Evolutionary conservation across 2,329 filamentous ascomycete genomes (phyloP).

Genomic region (Trematosphaeria pertusa): DNA sequence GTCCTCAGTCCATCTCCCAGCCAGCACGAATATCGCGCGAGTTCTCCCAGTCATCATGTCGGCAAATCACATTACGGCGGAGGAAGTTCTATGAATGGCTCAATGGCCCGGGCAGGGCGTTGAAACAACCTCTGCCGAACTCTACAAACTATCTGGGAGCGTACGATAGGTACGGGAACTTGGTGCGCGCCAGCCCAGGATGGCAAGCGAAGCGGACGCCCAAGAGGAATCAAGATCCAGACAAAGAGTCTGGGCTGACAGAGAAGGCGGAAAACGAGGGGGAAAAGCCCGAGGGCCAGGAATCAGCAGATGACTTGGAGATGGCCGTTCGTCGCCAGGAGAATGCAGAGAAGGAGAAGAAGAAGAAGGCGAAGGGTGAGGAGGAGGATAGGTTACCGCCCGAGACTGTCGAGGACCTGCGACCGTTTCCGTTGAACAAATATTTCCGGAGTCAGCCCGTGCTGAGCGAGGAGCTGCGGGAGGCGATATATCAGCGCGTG

Average conservation of each 20-base stretch:
- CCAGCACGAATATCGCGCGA: conserved; percentile 34
- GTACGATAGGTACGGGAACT: conserved; percentile 59
- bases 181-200: conserved; percentile 49
- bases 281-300: conserved; percentile 31
- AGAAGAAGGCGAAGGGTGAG: conserved; percentile 22
- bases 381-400: conserved; percentile 33
- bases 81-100: conserved; percentile 67
- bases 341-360: conserved; percentile 26
- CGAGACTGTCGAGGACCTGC: conserved; percentile 42
- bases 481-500: conserved; percentile 76
- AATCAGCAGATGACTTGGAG: conserved; percentile 38
- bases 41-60: conserved; percentile 47
- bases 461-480: conserved; percentile 73
- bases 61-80: conserved; percentile 57
- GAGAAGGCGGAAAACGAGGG: conserved; percentile 25
- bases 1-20: conserved; percentile 32
- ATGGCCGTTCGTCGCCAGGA: conserved; percentile 26
- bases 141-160: conserved; percentile 64
- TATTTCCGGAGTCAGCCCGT: conserved; percentile 75
- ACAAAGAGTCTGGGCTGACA: no score
- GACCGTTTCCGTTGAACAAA: conserved; percentile 77
- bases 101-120: conserved; percentile 58
- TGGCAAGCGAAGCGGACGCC: conserved; percentile 21
- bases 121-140: conserved; percentile 56
- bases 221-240: no score